Base-by-base conservation (phyloP, 768 basidiomycete species). In the Mycena venus region DNA sequence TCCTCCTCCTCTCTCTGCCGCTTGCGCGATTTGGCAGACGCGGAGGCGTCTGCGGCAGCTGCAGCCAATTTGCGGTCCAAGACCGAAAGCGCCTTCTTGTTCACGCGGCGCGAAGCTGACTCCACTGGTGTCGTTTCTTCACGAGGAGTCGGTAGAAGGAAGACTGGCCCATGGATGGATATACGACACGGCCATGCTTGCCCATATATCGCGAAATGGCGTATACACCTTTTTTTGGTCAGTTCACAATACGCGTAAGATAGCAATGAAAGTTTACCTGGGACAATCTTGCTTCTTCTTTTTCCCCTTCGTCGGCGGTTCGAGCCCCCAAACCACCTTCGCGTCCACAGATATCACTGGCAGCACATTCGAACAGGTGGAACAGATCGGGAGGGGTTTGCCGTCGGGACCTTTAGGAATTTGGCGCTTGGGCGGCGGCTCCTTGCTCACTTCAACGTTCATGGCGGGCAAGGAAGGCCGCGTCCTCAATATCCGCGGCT, bases 291-390 rank as follows among this genome's bases (percentile, higher is more conserved):
- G 90, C 72, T 90, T 89, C 73, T 86, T 86, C 81, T 91, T 92
- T 78, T 89, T 91, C 81, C 89, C 92, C 81, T 85, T 89, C 60
- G 86, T 86, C 36, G 89, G 84, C 67, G 80, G 85, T 77, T 91
- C 90, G 25, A 88, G 72, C 49, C 94, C 94, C 93, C 93, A 95
- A 40, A 95, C 92, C 27, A 95, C 89, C 81, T 92, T 87, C 49
- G 89, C 90, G 82, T 94, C 93, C 31, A 95, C 91, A 61, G 92
- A 89, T 77, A 95, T 95, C 71, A 95, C 88, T 3, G 94, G 94
- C 76, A 95, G 81, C 63, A 95, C 85, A 79, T 91, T 94, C 64
- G 83, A 85, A 82, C 94, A 95, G 29, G 92, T 95, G 79, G 87
- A 83, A 75, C 94, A 95, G n/a, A 84, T 90, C 59, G 94, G 94